Conservation (phyloP, 768 basidiomycete genomes). For the Rhizopogon sp. region DNA sequence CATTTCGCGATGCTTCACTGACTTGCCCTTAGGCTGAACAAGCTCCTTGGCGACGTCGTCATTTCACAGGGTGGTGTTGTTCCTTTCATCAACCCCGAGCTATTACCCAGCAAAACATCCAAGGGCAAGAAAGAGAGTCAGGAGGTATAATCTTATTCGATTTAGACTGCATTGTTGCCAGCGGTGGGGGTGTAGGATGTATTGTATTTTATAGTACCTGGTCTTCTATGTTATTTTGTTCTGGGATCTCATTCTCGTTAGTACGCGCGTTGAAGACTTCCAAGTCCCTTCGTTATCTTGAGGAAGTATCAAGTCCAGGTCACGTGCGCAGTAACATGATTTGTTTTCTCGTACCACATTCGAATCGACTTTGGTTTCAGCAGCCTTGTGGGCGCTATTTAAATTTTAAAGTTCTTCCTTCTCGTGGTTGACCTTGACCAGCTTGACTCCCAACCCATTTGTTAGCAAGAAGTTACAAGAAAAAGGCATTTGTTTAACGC, state of each 20-base stretch:
- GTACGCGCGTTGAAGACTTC: background rate
- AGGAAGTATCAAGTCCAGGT: background rate
- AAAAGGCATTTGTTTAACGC: background rate
- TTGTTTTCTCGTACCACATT: background rate
- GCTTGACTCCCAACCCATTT: background rate
- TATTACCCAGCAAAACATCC: constrained; percentile 47
- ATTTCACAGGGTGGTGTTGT: constrained; percentile 63
- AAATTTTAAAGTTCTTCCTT: background rate
- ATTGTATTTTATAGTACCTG: constrained; percentile 27
- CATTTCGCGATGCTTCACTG: background rate
- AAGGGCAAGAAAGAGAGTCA: constrained; percentile 50
- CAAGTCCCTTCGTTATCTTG: too few species aligned
- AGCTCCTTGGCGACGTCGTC: constrained; percentile 41
- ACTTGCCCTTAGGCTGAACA: constrained; percentile 27
- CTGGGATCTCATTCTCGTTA: background rate
- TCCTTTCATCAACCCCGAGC: constrained; percentile 46
- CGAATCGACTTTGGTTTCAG: background rate
- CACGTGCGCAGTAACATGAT: background rate
- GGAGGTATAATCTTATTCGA: constrained; percentile 31
- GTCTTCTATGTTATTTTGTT: constrained; percentile 14
- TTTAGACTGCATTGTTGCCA: constrained; percentile 11
- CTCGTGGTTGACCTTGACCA: too few species aligned
- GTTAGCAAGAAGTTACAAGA: too few species aligned
- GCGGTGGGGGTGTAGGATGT: constrained; percentile 20
- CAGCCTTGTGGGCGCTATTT: background rate